Evolutionary conservation across 257 asterid species (phyloP), one percentile per base, ranked within the genome.

Genomic region (Salvia rosmarinus): DNA sequence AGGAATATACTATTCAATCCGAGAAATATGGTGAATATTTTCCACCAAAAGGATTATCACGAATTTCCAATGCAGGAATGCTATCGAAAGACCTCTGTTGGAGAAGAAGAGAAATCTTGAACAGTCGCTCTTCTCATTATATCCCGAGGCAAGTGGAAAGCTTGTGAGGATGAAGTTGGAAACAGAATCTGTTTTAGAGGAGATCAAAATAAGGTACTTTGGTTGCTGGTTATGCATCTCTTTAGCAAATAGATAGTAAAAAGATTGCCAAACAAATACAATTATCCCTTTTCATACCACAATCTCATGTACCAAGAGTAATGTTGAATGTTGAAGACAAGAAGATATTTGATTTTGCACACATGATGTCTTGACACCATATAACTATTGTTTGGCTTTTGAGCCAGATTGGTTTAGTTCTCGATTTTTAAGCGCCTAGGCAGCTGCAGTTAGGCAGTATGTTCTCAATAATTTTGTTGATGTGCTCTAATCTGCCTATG

Each of bases 121-220:
- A 82, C 84, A 81, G 61, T 75, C 82, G 37, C 43, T 81, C 37
- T 58, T 32, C 37, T 79, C 79, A 25, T 77, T 49, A 55, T 52
- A 78, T 69, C 94, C 94, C 9, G 89, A 80, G 68, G 84, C 77
- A 6, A 74, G 63, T 46, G 83, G 68, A 57, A 88, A 86, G 78
- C 82, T 84, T 72, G 69, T 67, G 60, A 77, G 61, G 70, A 74
- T 65, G 71, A 80, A 77, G 76, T 21, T 80, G 79, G 86, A 81
- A 73, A 84, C 71, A 4, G 83, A 84, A 46, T 67, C 72, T 56
- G 28, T 80, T 60, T 55, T 67, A 73, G 78, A 84, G 51, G 92
- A 84, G 82, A 78, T 77, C 65, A 78, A 78, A 70, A 76, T 66
- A 68, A 85, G 98, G 96, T 92, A 85, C 32, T 63, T 52, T 52